Base-by-base conservation (phyloP, 2,329 filamentous ascomycete species). In the Bisporella sp. region DNA sequence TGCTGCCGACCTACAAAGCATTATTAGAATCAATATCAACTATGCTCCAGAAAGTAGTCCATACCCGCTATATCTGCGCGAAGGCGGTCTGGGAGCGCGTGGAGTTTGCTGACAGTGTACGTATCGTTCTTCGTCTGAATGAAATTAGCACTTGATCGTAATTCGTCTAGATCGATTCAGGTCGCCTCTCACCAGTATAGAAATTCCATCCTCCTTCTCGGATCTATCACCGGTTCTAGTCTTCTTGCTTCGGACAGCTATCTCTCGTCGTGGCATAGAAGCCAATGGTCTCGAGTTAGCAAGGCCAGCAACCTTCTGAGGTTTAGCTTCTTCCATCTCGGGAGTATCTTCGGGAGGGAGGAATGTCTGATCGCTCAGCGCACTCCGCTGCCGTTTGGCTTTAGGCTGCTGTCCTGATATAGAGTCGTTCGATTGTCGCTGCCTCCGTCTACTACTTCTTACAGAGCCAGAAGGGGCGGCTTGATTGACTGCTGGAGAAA, bases 101-200 rank as follows among this genome's bases (percentile, higher is more conserved):
- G 88, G 32, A 96, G 77, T 67, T 91, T 90, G 68, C 86, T 88
- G 55, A 95, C 87, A 41, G 80, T 85, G 66, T 93, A 96, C 56
- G 88, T 87, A 64, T 84, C 83, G 63, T 88, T 96, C 64, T 83
- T 89, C 39, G 88, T 89, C 87, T 95, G 54, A 6, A 46, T 33
- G 39, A 50, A 48, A 41, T 47, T 31, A 54, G 50, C 43, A 52
- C 35, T 9, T 41, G 12, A 40, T 47, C 31, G 44, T 37, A 28
- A 29, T 9, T 6, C 35, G n/a, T 31, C 9, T 7, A 12, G 28
- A 28, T 21, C 4, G 5, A 47, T 28, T 31, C 13, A 28, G 28
- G n/a, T 21, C 28, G 11, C 13, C 30, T 67, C 77, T 49, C 71
- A 87, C 84, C 69, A 89, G 65, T 59, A 85, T 73, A 54, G 81